phyloP scores from a whole-genome alignment of 345 rosid genomes.

The Citrus hindsii region DNA sequence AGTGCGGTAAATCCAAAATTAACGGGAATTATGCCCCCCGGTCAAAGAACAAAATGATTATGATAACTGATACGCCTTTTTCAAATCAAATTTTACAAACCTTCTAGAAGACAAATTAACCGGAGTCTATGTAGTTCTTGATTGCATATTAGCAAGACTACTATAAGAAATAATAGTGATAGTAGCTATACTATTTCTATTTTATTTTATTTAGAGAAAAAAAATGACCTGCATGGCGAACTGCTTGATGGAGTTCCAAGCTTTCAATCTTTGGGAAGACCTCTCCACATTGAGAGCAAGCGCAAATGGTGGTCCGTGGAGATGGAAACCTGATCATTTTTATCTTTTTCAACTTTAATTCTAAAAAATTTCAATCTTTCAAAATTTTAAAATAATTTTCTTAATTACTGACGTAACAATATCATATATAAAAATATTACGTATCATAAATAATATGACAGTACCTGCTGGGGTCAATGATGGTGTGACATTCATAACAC shows the following conservation, averaged over 20 bases:
- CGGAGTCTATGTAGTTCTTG: neutral
- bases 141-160: neutral
- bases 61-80: neutral
- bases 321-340: slow-evolving; percentile 52
- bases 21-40: neutral
- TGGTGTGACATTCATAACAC: slow-evolving; percentile 91
- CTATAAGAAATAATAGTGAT: neutral
- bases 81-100: neutral
- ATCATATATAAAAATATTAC: neutral
- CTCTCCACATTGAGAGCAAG: slow-evolving; percentile 92
- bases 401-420: no score
- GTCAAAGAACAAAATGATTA: neutral
- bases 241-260: slow-evolving; percentile 93
- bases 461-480: slow-evolving; percentile 94
- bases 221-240: slow-evolving; percentile 88
- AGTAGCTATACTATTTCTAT: neutral
- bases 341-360: neutral
- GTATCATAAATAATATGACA: neutral
- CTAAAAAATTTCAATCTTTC: no score
- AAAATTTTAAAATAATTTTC: neutral
- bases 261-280: slow-evolving; percentile 89
- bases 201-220: neutral
- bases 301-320: slow-evolving; percentile 62
- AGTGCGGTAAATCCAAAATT: neutral
- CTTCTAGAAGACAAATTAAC: neutral